phyloP scores from a whole-genome alignment of 148 eudicot species.

The Diospyros kaki region DNA sequence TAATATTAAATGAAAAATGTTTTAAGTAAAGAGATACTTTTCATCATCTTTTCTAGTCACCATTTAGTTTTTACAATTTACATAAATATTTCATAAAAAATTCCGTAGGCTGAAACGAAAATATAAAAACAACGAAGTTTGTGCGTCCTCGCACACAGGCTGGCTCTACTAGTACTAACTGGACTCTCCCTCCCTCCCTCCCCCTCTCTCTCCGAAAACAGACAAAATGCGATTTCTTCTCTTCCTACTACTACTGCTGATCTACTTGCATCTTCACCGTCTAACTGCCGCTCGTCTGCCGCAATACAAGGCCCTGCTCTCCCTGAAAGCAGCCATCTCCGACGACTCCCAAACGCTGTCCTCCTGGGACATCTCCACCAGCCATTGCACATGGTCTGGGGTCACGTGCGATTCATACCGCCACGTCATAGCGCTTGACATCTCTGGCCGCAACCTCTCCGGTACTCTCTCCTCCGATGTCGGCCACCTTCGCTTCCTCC shows the following conservation, averaged over 20 bases:
- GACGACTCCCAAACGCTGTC: constrained; percentile 52
- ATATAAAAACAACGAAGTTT: too few species aligned
- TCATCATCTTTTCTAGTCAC: too few species aligned
- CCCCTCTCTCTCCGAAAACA: not conserved
- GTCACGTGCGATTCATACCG: constrained; percentile 48
- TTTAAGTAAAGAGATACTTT: too few species aligned
- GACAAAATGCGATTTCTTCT: constrained; percentile 32
- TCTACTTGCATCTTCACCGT: constrained; percentile 13
- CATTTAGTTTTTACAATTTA: too few species aligned
- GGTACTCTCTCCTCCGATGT: constrained; percentile 60
- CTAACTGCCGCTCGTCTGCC: constrained; percentile 30
- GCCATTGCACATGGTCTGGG: constrained; percentile 62
- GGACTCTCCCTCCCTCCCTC: not conserved
- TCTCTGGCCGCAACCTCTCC: constrained; percentile 55
- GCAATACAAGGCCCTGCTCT: constrained; percentile 52
- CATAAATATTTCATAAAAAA: too few species aligned
- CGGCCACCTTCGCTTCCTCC: constrained; percentile 34
- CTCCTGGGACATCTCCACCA: constrained; percentile 51
- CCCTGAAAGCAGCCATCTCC: constrained; percentile 60
- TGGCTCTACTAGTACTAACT: too few species aligned
- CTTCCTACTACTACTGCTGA: constrained; percentile 24
- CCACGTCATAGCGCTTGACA: constrained; percentile 42
- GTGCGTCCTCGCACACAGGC: too few species aligned
- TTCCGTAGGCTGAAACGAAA: too few species aligned
- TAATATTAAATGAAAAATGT: too few species aligned